A percentile compares a stretch with the other conserved stretches of the same genome.
phyloP scores from a whole-genome alignment of 176 grass and related monocot species.

The Poa annua region DNA sequence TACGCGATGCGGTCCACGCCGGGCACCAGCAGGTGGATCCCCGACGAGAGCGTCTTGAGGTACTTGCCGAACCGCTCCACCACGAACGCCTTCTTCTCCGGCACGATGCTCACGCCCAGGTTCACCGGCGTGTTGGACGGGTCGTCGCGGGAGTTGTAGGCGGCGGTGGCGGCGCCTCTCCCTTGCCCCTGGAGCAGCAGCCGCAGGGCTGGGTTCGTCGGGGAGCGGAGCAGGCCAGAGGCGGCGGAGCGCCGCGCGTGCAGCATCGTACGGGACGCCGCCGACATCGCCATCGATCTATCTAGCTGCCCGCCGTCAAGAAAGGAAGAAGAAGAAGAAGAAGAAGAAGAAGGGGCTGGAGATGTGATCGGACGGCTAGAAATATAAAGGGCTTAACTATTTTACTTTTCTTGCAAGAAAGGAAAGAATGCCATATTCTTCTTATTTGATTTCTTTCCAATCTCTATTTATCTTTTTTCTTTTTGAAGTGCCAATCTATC shows the following conservation, averaged over 20 bases:
- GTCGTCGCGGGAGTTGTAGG: neutral
- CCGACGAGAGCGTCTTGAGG: conserved; percentile 69
- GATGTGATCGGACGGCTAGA: neutral
- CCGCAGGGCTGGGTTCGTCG: neutral
- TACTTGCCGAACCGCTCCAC: conserved; percentile 90
- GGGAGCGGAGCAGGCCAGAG: neutral
- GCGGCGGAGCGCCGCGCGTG: neutral
- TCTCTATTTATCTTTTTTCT: too few species aligned
- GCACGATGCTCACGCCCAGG: conserved; percentile 86
- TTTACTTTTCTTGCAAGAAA: neutral
- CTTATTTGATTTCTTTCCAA: too few species aligned
- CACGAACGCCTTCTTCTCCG: conserved; percentile 92
- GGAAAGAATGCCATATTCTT: neutral
- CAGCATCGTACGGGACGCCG: neutral
- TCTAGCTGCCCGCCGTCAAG: neutral
- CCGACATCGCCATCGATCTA: neutral
- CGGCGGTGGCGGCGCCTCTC: neutral
- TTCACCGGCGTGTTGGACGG: conserved; percentile 52
- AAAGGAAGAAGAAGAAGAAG: neutral
- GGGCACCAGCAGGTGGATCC: conserved; percentile 84
- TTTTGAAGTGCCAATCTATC: too few species aligned
- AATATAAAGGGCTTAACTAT: neutral
- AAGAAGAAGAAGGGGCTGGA: neutral
- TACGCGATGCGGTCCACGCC: conserved; percentile 82
- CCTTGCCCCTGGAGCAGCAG: neutral